Conservation (phyloP, 2,329 filamentous ascomycete genomes). For the Lecanosticta acicola region DNA sequence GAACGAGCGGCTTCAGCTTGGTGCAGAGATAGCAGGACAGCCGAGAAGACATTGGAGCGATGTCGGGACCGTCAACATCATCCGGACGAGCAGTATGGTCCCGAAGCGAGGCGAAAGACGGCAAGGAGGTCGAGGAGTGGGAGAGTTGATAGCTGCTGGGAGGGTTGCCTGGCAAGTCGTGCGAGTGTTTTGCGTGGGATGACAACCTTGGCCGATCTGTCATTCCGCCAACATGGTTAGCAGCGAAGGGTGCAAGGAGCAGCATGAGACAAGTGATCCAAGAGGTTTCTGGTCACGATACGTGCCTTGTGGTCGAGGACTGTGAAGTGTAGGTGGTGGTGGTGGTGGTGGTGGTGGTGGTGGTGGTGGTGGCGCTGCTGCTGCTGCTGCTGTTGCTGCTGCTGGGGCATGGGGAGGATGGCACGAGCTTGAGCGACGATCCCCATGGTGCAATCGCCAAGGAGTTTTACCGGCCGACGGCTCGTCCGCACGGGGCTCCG, state of each 20-base stretch:
- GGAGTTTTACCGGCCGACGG: constrained; percentile 9
- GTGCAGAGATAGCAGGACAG: constrained; percentile 22
- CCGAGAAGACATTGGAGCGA: constrained; percentile 16
- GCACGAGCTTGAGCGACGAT: constrained; percentile 14
- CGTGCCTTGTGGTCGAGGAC: constrained; percentile 19
- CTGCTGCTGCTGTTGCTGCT: too few relatives aligned
- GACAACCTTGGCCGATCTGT: constrained; percentile 15
- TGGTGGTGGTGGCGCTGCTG: too few relatives aligned
- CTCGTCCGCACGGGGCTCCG: constrained; percentile 9
- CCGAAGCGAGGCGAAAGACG: constrained; percentile 25
- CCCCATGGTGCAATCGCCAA: constrained; percentile 21
- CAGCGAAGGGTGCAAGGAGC: constrained; percentile 3
- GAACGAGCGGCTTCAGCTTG: constrained; percentile 20
- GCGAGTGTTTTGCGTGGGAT: constrained; percentile 3
- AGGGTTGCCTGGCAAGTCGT: neutral
- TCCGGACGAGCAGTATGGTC: constrained; percentile 17
- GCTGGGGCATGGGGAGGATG: constrained; percentile 13
- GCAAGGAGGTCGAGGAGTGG: constrained; percentile 18
- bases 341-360: too few relatives aligned
- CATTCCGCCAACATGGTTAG: constrained; percentile 16
- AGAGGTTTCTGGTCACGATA: constrained; percentile 9
- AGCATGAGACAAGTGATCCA: constrained; percentile 11
- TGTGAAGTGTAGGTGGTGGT: constrained; percentile 21
- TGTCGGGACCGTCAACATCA: constrained; percentile 17
- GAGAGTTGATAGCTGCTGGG: constrained; percentile 2